These are phyloP conservation scores for Monosporascus sp. DNA, from an alignment of 2,329 filamentous ascomycete genomes.

Conservation along the genomic window DNA sequence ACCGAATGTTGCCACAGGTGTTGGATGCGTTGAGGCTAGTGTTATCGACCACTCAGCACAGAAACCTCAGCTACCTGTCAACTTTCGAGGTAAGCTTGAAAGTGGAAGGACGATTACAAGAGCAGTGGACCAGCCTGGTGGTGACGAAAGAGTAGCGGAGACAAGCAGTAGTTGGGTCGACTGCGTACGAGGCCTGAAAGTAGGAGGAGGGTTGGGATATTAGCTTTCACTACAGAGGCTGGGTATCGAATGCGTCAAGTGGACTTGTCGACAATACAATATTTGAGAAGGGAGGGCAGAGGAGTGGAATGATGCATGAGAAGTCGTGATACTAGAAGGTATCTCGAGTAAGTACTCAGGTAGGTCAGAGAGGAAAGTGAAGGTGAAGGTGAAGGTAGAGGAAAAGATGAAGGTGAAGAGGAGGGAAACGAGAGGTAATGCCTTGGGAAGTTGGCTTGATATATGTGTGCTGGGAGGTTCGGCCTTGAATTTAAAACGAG, in stretches of 20 bases:
- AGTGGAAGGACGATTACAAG: neutral
- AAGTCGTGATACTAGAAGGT: neutral
- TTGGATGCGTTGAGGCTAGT: no score
- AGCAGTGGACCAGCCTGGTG: neutral
- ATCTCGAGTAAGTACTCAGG: neutral
- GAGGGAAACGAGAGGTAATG: neutral
- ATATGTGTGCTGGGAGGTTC: neutral
- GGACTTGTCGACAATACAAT: constrained; percentile 1
- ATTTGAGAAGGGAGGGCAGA: neutral
- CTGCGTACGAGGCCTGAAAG: neutral
- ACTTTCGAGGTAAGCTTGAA: neutral
- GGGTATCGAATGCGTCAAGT: no score
- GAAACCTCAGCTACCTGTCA: neutral
- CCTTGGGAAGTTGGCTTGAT: neutral
- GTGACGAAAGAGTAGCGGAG: neutral
- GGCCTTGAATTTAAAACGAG: no score
- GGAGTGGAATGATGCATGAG: neutral
- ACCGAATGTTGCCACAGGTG: neutral
- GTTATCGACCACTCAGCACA: no score
- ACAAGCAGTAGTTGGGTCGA: neutral
- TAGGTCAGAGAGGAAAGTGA: neutral
- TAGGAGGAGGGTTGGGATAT: constrained; percentile 7
- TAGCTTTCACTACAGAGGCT: no score
- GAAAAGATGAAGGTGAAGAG: neutral
- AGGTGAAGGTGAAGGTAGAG: constrained; percentile 3